Base-by-base conservation (phyloP, 345 rosid species). In the Aurinia saxatilis region DNA sequence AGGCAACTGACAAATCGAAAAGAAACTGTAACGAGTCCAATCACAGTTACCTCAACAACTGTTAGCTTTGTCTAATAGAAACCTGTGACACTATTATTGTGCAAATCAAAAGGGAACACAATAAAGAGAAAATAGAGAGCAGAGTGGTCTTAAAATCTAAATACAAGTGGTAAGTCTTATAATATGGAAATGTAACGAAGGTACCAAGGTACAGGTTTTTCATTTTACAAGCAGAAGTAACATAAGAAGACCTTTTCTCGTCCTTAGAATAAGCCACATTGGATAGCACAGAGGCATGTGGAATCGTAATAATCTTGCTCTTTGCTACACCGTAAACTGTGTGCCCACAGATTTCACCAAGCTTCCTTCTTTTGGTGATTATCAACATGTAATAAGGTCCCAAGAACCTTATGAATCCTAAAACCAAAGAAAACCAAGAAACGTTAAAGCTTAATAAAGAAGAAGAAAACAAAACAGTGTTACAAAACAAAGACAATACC, bases 161-260 rank as follows among this genome's bases (percentile, higher is more conserved):
- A 69, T 81, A 85, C 88, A 85, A 72, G 67, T 34, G 64, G 14
- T 39, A 66, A 60, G 61, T 35, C 39, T 56, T 15, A 55, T 56
- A 70, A 21, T 39, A 25, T 41, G 34, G 46, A 56, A 72, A 66
- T 63, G 70, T 57, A 61, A 76, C 62, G 77, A 84, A 53, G 60
- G 71, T 80, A 77, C 72, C 82, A 77, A 70, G 77, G 81, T 69
- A 81, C 87, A 83, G 46, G 50, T 36, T 44, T 65, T 75, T 78
- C 87, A 91, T 81, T 79, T 82, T 87, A 89, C 97, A 87, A 73
- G 84, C 82, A 82, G 78, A 82, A 84, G 80, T 70, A 74, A 87
- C 91, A 79, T 84, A 93, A 82, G 82, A 93, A 82, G 85, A 93
- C 99, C 97, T 93, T 82, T 90, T 93, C 81, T 93, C 99, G 65